Base-by-base conservation (phyloP, 768 basidiomycete species). In the Lactarius sp. region DNA sequence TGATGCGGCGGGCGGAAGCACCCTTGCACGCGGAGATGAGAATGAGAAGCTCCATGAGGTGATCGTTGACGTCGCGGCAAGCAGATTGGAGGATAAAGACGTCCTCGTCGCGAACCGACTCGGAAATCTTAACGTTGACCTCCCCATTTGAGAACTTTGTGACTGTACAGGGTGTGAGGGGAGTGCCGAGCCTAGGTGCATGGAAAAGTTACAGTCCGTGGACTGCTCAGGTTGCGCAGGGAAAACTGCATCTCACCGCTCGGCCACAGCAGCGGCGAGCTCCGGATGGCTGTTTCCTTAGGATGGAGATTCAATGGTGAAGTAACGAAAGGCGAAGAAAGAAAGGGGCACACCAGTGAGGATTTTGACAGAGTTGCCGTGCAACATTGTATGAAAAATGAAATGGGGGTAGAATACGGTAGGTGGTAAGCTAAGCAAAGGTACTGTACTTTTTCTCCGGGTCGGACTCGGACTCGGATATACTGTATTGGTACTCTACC, bases 1-100 rank as follows among this genome's bases (percentile, higher is more conserved):
- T 98, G 76, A 98, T 94, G 53, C 96, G 84, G 51, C 93, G 83
- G 8, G 97, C 96, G 0, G 95, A 95, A 8, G 95, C 92, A 5
- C 92, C 97, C 76, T 92, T 96, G 81, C 96, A 98, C 1, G 96
- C 95, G 60, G 96, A 98, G 70, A 97, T 94, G 77, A 99, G 87
- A 73, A 99, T 92, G 74, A 98, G 90, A 67, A 99, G 92, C 74
- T 99, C 97, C 94, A 99, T 96, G 68, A 98, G 80, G 75, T 93
- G 88, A 77, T 97, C 95, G 75, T 97, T 96, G 73, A 94, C 93
- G 71, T 94, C 93, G 73, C 79, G 78, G 76, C 85, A 90, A 36
- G 89, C 88, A 14, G 91, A 88, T 78, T 99, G 97, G 74, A 99
- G 84, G 80, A 99, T 97, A 80, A 98, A 99, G 33, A 98, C 94